A percentile compares a stretch with the other conserved stretches of the same genome.
Conservation (phyloP, 2,329 filamentous ascomycete species). For the Cercospora zeina region DNA sequence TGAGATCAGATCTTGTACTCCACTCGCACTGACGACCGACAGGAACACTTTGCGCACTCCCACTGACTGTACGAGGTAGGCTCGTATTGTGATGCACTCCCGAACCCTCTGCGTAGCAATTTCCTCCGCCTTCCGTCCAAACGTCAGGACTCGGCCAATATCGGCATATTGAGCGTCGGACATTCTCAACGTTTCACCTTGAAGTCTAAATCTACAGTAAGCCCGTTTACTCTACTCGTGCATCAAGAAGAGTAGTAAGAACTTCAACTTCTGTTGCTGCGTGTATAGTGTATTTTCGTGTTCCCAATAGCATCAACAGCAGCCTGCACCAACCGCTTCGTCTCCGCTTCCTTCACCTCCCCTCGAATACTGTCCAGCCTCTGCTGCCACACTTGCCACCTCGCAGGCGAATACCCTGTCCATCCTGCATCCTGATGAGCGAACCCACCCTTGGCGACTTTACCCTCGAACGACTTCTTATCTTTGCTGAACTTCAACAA, state of each 20-base stretch:
- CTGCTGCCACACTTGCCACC: slow-evolving; percentile 36
- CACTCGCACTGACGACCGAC: not conserved
- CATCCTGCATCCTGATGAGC: slow-evolving; percentile 32
- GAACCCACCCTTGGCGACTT: slow-evolving; percentile 35
- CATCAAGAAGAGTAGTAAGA: not conserved
- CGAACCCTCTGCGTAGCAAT: not conserved
- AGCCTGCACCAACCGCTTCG: slow-evolving; percentile 26
- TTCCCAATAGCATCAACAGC: slow-evolving; percentile 27
- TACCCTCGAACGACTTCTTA: slow-evolving; percentile 37
- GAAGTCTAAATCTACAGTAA: not conserved
- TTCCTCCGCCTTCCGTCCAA: not conserved
- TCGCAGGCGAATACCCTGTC: slow-evolving; percentile 34
- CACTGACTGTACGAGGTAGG: not conserved
- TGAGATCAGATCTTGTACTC: too few relatives aligned
- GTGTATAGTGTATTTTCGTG: not conserved
- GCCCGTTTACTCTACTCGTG: not conserved
- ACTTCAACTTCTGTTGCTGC: not conserved
- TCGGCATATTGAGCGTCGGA: not conserved
- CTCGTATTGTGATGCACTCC: not conserved
- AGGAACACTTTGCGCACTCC: not conserved
- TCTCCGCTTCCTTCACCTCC: slow-evolving; percentile 20
- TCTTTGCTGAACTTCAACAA: slow-evolving; percentile 29
- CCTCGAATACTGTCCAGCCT: slow-evolving; percentile 23
- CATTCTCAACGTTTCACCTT: not conserved
- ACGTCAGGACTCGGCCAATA: not conserved